Conservation (phyloP, 2,329 filamentous ascomycete species). For the Calonectria montana region DNA sequence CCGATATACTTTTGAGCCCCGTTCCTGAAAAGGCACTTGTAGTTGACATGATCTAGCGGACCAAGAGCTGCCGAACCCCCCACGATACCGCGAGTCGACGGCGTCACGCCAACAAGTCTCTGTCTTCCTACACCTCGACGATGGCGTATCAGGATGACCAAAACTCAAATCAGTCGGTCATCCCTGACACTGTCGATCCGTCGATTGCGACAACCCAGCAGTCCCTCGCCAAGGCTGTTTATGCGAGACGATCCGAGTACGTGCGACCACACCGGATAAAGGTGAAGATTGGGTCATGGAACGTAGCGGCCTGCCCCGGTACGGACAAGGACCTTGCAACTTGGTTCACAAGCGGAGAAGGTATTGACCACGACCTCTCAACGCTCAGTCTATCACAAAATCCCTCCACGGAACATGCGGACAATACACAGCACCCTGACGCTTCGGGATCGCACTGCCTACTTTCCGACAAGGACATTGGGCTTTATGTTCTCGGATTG, state of each 20-base stretch:
- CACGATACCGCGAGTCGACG: slow-evolving; percentile 39
- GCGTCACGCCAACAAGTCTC: slow-evolving; percentile 32
- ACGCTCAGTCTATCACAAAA: slow-evolving; percentile 61
- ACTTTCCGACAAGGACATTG: slow-evolving; percentile 76
- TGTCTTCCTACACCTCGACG: slow-evolving; percentile 24
- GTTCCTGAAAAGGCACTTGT: slow-evolving; percentile 6
- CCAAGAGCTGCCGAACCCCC: slow-evolving; percentile 38
- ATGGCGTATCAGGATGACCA: slow-evolving; percentile 45
- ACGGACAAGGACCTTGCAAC: slow-evolving; percentile 88
- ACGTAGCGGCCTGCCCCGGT: slow-evolving; percentile 85
- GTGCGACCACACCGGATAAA: slow-evolving; percentile 78
- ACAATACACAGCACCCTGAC: slow-evolving; percentile 50
- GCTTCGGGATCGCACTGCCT: slow-evolving; percentile 53
- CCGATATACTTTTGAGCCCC: neutral
- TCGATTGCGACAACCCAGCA: slow-evolving; percentile 57
- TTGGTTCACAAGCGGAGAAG: slow-evolving; percentile 88
- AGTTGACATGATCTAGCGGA: slow-evolving; percentile 50
- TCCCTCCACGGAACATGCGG: slow-evolving; percentile 47
- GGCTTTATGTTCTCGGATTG: slow-evolving; percentile 88
- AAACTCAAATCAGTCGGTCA: slow-evolving; percentile 47
- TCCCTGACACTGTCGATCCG: slow-evolving; percentile 58
- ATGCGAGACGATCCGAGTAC: slow-evolving; percentile 82
- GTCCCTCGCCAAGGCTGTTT: slow-evolving; percentile 73
- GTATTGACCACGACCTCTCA: slow-evolving; percentile 72
- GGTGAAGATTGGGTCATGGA: slow-evolving; percentile 95